Percentiles rank a stretch among this genome's conserved stretches.
Evolutionary conservation across 441 rosid genomes (phyloP).

Genomic region (Rhodomyrtus psidioides): DNA sequence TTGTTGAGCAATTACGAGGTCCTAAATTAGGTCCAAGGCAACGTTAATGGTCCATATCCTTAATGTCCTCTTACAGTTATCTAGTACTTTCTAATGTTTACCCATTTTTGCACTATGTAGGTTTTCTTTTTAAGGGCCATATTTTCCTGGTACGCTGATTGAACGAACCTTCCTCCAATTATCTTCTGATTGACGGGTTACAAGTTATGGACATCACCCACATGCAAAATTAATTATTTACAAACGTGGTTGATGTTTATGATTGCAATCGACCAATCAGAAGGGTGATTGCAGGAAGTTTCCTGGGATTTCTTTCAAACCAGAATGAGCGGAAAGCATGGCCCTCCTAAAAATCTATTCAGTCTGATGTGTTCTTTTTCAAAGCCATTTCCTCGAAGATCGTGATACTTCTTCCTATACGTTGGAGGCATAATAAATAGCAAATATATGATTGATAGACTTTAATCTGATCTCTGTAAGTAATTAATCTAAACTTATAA

Average conservation of each 20-base stretch:
- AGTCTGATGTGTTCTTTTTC: fast-evolving
- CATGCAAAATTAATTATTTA: background rate
- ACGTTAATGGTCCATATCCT: background rate
- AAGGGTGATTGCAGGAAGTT: background rate
- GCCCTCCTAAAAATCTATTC: background rate
- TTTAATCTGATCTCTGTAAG: background rate
- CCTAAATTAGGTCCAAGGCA: background rate
- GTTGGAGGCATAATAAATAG: background rate
- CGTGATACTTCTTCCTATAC: background rate
- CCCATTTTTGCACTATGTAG: background rate
- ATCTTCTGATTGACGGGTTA: background rate
- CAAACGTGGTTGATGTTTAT: background rate
- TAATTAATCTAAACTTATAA: background rate
- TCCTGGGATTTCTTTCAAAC: background rate
- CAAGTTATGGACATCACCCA: background rate
- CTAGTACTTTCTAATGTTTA: background rate
- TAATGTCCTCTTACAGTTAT: background rate
- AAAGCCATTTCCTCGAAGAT: background rate
- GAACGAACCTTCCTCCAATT: background rate
- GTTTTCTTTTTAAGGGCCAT: background rate
- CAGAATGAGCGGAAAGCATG: background rate
- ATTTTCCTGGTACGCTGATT: background rate
- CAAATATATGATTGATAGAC: background rate
- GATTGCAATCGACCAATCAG: background rate
- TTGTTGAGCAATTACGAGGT: background rate